Percentiles rank a stretch among this genome's conserved stretches.
Evolutionary conservation across 2,329 filamentous ascomycete species (phyloP).

Genomic region (Periglandula ipomoeae): DNA sequence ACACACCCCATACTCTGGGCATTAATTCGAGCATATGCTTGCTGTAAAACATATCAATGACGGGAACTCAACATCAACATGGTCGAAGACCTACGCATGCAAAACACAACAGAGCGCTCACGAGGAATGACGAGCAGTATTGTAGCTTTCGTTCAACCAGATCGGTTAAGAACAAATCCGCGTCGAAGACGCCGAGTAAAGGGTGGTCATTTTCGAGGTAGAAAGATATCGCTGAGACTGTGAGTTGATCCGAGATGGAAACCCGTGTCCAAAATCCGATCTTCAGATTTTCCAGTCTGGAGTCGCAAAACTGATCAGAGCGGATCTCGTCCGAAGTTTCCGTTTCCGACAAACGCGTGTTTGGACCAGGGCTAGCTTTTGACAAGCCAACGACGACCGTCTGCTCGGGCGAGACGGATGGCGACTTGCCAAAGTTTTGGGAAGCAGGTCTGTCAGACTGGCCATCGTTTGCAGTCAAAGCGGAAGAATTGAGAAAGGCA

Average conservation of each 20-base stretch:
- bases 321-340: no score
- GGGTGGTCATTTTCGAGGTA: slow-evolving; percentile 1
- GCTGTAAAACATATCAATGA: neutral
- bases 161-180: slow-evolving; percentile 2
- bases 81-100: neutral
- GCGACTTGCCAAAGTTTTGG: neutral
- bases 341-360: no score
- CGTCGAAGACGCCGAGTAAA: neutral
- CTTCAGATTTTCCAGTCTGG: neutral
- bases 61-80: neutral
- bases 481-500: neutral
- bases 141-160: neutral
- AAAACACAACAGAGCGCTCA: neutral
- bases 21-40: neutral
- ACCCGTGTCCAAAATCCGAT: slow-evolving; percentile 1
- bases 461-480: neutral
- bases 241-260: neutral
- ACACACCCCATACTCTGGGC: neutral
- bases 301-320: no score
- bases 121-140: neutral
- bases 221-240: neutral
- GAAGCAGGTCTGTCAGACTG: neutral
- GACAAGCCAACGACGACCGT: no score
- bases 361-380: no score
- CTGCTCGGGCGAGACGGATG: neutral